These are phyloP conservation scores for Coemansia sp. DNA, from an alignment of 192 early-diverging fungal genomes.

Conservation along the genomic window DNA sequence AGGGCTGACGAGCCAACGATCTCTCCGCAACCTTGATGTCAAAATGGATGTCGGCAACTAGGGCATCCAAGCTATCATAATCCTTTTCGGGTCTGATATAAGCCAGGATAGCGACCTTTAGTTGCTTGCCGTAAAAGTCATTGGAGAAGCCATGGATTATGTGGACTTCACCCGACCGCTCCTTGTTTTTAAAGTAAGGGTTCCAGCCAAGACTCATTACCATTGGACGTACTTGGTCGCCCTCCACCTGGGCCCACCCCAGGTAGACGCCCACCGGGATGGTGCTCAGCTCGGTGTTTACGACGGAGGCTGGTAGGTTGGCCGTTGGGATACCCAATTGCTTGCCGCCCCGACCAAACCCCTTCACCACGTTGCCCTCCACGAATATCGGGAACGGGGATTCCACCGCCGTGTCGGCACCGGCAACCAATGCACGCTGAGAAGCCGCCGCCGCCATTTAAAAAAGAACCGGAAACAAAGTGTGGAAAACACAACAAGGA, in stretches of 20 bases:
- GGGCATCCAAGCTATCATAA: constrained; percentile 79
- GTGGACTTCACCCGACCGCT: constrained; percentile 94
- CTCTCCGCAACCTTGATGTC: constrained; percentile 57
- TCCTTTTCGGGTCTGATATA: constrained; percentile 88
- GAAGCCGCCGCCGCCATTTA: too few species aligned
- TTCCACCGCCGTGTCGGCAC: constrained; percentile 23
- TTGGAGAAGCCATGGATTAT: constrained; percentile 78
- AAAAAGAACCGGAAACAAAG: too few species aligned
- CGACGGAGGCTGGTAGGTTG: constrained; percentile 78
- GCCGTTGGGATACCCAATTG: constrained; percentile 98
- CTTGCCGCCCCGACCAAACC: constrained; percentile 93
- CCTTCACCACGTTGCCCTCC: constrained; percentile 74
- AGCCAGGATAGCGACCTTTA: constrained; percentile 78
- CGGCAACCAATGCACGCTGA: not conserved
- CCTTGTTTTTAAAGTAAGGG: constrained; percentile 96
- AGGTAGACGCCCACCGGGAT: constrained; percentile 89
- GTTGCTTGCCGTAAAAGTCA: constrained; percentile 87
- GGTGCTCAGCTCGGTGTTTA: constrained; percentile 55
- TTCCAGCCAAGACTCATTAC: constrained; percentile 99
- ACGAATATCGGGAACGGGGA: constrained; percentile 74
- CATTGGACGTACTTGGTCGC: constrained; percentile 75
- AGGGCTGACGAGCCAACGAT: constrained; percentile 15
- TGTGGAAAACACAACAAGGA: too few species aligned
- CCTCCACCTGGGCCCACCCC: constrained; percentile 82
- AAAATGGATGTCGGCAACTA: constrained; percentile 88